These are phyloP conservation scores for Backusella psychrophila DNA, from an alignment of 192 early-diverging fungal species.

Conservation along the genomic window DNA sequence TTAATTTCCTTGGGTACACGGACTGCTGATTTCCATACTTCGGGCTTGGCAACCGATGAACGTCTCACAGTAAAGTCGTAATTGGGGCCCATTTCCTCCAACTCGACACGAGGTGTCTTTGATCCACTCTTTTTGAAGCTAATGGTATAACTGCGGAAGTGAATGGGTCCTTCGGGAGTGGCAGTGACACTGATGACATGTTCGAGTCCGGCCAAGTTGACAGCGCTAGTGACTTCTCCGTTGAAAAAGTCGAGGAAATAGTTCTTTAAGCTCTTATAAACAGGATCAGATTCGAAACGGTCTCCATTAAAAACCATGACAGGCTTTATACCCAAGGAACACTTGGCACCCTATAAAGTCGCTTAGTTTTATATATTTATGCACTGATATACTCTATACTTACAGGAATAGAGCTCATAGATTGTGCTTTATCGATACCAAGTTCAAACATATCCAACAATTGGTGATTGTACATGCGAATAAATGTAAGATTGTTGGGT, in stretches of 20 bases:
- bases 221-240: conserved; percentile 69
- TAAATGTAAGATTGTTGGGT: conserved; percentile 89
- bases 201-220: conserved; percentile 86
- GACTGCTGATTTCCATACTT: conserved; percentile 82
- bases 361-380: not conserved
- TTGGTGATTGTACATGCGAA: conserved; percentile 91
- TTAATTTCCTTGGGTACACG: conserved; percentile 86
- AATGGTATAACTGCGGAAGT: conserved; percentile 81
- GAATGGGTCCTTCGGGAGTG: conserved; percentile 63
- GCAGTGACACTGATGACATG: conserved; percentile 87
- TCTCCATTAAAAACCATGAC: conserved; percentile 90
- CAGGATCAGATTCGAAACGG: conserved; percentile 69
- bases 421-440: conserved; percentile 67
- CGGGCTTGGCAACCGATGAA: conserved; percentile 64
- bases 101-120: conserved; percentile 85
- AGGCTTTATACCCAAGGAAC: conserved; percentile 86
- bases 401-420: conserved; percentile 67
- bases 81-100: conserved; percentile 91
- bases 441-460: conserved; percentile 96
- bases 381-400: not conserved
- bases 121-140: conserved; percentile 85
- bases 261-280: conserved; percentile 75
- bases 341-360: conserved; percentile 53
- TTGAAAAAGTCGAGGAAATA: conserved; percentile 89
- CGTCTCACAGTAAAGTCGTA: conserved; percentile 81